Conservation (phyloP, 1,284 basidiomycete species). For the Malassezia equina region DNA sequence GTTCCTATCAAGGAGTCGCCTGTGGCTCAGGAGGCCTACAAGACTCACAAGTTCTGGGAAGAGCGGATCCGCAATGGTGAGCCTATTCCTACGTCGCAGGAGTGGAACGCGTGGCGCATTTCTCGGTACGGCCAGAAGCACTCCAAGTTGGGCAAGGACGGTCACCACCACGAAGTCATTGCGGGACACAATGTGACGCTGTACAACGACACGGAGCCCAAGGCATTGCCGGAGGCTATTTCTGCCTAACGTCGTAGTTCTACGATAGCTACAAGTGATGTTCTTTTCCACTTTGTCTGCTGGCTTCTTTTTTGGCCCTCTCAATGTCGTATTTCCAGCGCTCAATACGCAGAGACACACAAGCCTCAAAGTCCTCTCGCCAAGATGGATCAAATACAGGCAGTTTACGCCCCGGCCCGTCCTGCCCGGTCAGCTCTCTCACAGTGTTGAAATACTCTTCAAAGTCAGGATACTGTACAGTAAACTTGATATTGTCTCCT, state of each 20-base stretch:
- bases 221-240: background rate
- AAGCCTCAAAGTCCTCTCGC: background rate
- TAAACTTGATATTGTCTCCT: background rate
- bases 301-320: background rate
- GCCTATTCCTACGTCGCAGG: slow-evolving; percentile 31
- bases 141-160: slow-evolving; percentile 34
- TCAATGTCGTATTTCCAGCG: background rate
- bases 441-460: background rate
- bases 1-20: slow-evolving; percentile 40
- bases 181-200: slow-evolving; percentile 28
- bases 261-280: background rate
- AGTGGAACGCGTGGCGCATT: slow-evolving; percentile 37
- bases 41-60: slow-evolving; percentile 29
- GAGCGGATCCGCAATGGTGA: slow-evolving; percentile 17
- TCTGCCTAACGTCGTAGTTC: background rate
- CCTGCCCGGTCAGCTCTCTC: background rate
- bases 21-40: slow-evolving; percentile 32
- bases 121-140: slow-evolving; percentile 35
- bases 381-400: background rate
- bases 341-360: background rate
- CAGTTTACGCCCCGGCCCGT: background rate
- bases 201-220: slow-evolving; percentile 22
- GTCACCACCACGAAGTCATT: slow-evolving; percentile 36
- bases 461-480: slow-evolving; percentile 1
- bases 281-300: background rate